Evolutionary conservation across 1,284 basidiomycete species (phyloP).

Genomic region (Somion occarium): DNA sequence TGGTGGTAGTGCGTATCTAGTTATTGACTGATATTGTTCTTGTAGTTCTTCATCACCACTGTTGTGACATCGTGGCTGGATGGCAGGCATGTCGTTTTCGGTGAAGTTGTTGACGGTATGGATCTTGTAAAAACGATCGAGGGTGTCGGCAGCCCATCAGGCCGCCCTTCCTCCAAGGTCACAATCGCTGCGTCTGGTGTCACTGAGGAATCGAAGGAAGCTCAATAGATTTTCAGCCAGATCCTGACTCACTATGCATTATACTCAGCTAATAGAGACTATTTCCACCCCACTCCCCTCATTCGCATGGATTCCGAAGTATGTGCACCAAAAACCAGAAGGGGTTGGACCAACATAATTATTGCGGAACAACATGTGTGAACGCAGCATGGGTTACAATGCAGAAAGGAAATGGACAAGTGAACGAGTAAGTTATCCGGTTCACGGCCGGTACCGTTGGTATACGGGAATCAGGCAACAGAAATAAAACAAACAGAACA

Average conservation of each 20-base stretch:
- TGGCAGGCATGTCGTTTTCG: slow-evolving; percentile 79
- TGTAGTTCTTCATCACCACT: slow-evolving; percentile 86
- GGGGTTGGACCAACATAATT: slow-evolving; percentile 5
- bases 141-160: slow-evolving; percentile 49
- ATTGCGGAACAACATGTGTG: slow-evolving; percentile 4
- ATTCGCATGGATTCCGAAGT: too few relatives aligned
- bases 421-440: slow-evolving; percentile 7
- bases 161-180: slow-evolving; percentile 50
- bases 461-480: neutral
- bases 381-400: neutral
- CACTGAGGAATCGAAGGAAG: slow-evolving; percentile 10
- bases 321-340: neutral
- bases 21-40: neutral
- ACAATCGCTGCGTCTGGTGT: slow-evolving; percentile 61
- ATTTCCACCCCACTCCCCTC: too few relatives aligned
- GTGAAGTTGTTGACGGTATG: slow-evolving; percentile 77
- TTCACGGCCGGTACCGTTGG: neutral
- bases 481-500: neutral
- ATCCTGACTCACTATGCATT: neutral
- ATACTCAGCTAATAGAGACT: neutral
- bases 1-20: neutral
- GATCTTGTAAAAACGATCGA: slow-evolving; percentile 79
- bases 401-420: neutral
- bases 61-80: slow-evolving; percentile 77
- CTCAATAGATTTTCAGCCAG: neutral